Conservation (phyloP, 2,329 filamentous ascomycete genomes). For the Sclerotinia borealis region DNA sequence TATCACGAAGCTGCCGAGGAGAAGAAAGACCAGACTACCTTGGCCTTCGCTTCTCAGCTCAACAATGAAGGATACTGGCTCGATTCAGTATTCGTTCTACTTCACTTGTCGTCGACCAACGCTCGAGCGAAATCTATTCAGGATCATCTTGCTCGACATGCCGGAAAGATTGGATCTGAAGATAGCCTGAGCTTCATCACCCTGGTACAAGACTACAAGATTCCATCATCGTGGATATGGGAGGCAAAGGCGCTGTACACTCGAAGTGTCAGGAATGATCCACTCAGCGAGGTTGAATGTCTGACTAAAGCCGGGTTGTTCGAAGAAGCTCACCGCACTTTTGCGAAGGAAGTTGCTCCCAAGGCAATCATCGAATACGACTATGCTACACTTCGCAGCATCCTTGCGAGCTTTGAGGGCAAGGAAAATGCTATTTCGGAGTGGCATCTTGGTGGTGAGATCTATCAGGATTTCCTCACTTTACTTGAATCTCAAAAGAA, state of each 20-base stretch:
- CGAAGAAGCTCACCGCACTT: conserved; percentile 76
- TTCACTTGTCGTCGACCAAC: conserved; percentile 61
- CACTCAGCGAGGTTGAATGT: conserved; percentile 67
- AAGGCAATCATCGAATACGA: conserved; percentile 76
- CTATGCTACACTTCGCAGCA: conserved; percentile 59
- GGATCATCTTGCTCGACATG: conserved; percentile 68
- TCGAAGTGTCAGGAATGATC: conserved; percentile 63
- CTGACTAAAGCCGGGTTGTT: conserved; percentile 72
- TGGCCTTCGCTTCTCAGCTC: conserved; percentile 60
- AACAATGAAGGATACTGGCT: conserved; percentile 60
- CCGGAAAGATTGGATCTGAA: conserved; percentile 56
- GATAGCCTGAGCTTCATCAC: conserved; percentile 50
- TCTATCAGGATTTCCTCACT: conserved; percentile 62
- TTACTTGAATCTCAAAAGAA: conserved; percentile 42
- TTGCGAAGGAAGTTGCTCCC: conserved; percentile 76
- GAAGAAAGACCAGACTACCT: conserved; percentile 60
- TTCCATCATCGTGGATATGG: conserved; percentile 78
- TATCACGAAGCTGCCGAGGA: conserved; percentile 48
- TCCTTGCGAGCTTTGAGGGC: conserved; percentile 67
- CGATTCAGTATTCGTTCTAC: conserved; percentile 68
- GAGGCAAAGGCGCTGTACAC: conserved; percentile 80
- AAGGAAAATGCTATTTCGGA: conserved; percentile 57
- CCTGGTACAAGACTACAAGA: conserved; percentile 57
- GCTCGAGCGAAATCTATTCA: conserved; percentile 63
- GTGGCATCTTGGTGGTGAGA: conserved; percentile 73